Evolutionary conservation across 2,329 filamentous ascomycete genomes (phyloP).

Genomic region (Trichoderma sp.): DNA sequence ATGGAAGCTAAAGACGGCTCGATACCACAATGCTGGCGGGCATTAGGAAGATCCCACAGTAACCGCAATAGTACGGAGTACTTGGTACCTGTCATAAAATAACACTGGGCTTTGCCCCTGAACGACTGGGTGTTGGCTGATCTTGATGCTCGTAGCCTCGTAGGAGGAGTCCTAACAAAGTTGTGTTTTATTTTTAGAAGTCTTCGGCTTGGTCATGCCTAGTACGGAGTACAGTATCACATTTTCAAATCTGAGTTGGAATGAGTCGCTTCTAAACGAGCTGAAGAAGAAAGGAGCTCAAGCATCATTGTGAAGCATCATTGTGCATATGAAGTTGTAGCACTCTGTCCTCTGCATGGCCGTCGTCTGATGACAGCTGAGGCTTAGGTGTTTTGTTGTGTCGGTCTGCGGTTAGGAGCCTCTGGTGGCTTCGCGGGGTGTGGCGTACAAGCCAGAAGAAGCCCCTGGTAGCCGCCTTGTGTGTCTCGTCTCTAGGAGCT

Average conservation of each 20-base stretch:
- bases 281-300: not conserved
- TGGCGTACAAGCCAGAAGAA: constrained; percentile 1
- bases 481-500: not conserved
- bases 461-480: not conserved
- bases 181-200: not conserved
- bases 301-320: too few species aligned
- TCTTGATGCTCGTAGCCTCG: not conserved
- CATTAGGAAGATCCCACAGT: not conserved
- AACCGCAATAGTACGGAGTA: not conserved
- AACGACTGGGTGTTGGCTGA: not conserved
- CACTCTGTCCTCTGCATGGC: not conserved
- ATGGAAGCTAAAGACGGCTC: not conserved
- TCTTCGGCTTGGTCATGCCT: not conserved
- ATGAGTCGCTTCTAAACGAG: not conserved
- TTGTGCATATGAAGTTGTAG: not conserved
- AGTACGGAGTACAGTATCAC: not conserved
- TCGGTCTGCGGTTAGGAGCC: not conserved
- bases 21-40: not conserved
- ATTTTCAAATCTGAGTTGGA: not conserved
- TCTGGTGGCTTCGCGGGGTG: not conserved
- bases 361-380: constrained; percentile 1
- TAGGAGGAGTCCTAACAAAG: not conserved
- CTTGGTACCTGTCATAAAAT: not conserved
- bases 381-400: not conserved
- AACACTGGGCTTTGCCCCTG: not conserved